Conservation (phyloP, 352 stramenopile species). For the Halophytophthora polymorphica region DNA sequence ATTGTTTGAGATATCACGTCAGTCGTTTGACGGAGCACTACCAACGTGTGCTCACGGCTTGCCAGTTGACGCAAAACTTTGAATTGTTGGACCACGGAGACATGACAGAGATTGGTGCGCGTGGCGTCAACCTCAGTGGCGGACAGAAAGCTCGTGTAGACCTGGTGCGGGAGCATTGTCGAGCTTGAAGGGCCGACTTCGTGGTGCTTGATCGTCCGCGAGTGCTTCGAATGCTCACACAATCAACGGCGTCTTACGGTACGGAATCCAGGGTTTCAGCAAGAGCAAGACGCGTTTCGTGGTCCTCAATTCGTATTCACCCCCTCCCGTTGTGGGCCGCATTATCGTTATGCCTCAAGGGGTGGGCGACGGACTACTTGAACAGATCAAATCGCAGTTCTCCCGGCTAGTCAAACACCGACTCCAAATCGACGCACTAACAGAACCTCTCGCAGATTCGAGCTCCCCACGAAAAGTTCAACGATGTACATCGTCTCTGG, state of each 20-base stretch:
- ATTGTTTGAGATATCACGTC: constrained; percentile 54
- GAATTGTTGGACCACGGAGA: constrained; percentile 82
- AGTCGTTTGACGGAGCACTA: constrained; percentile 38
- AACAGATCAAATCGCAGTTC: constrained; percentile 49
- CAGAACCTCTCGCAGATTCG: not conserved
- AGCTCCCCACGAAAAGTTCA: not conserved
- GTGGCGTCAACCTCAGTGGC: constrained; percentile 83
- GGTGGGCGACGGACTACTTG: constrained; percentile 73
- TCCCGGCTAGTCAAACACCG: constrained; percentile 19
- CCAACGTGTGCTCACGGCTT: constrained; percentile 60
- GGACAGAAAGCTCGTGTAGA: constrained; percentile 76
- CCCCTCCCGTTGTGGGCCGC: constrained; percentile 62
- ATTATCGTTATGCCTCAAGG: constrained; percentile 79
- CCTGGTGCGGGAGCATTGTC: constrained; percentile 61
- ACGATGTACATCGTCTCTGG: not conserved
- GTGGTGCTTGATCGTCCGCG: constrained; percentile 60
- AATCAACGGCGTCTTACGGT: constrained; percentile 89
- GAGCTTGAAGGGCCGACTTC: constrained; percentile 50
- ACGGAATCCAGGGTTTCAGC: constrained; percentile 76
- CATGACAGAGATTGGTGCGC: constrained; percentile 91
- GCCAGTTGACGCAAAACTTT: constrained; percentile 81
- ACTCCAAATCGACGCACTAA: constrained; percentile 1
- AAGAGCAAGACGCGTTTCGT: constrained; percentile 79
- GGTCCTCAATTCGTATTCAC: constrained; percentile 92
- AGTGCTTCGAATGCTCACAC: constrained; percentile 88